Percentiles rank a stretch among this genome's conserved stretches.
Conservation (phyloP, 2,329 filamentous ascomycete genomes). For the Diplocarpon rosae region DNA sequence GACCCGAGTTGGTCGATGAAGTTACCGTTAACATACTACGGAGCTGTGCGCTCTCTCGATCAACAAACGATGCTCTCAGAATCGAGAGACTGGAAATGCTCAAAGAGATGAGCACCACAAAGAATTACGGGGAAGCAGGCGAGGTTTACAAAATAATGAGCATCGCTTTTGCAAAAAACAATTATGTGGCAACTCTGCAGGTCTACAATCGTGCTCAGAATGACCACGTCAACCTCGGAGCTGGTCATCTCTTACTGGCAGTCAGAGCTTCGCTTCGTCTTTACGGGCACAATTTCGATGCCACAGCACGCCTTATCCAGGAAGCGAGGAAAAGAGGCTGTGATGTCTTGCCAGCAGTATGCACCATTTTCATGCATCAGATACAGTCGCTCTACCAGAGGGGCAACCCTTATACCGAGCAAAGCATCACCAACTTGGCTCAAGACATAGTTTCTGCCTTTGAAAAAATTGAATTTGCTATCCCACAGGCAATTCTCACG, state of each 20-base stretch:
- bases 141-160: constrained; percentile 15
- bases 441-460: constrained; percentile 13
- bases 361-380: constrained; percentile 20
- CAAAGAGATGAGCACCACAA: background rate
- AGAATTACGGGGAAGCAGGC: constrained; percentile 2
- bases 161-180: constrained; percentile 11
- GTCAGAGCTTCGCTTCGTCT: constrained; percentile 20
- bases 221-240: constrained; percentile 8
- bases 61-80: background rate
- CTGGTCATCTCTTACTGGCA: constrained; percentile 17
- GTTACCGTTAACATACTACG: background rate
- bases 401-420: background rate
- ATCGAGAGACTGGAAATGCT: background rate
- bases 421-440: constrained; percentile 6
- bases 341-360: constrained; percentile 14
- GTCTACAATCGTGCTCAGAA: constrained; percentile 20
- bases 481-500: constrained; percentile 19
- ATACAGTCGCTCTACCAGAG: constrained; percentile 7
- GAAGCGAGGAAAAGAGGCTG: constrained; percentile 14
- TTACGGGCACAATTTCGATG: constrained; percentile 5
- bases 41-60: background rate
- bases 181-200: constrained; percentile 14
- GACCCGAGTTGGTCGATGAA: background rate
- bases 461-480: constrained; percentile 13
- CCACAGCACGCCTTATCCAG: constrained; percentile 16